Evolutionary conservation across 352 stramenopile species (phyloP).

Genomic region (Achlya hypogyna): DNA sequence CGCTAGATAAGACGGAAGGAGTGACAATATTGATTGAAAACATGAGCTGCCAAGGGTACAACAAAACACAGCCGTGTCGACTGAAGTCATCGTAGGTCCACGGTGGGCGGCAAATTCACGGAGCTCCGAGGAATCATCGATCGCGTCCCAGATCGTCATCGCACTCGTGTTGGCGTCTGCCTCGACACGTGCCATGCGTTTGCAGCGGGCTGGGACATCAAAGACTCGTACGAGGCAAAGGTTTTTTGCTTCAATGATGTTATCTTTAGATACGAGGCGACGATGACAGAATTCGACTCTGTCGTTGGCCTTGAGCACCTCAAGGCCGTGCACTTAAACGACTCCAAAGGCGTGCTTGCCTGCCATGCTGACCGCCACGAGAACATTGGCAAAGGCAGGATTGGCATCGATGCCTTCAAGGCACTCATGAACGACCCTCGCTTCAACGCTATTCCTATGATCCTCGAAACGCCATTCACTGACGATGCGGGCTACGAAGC

Average conservation of each 20-base stretch:
- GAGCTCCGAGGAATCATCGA: constrained; percentile 33
- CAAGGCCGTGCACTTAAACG: constrained; percentile 41
- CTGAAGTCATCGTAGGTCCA: not conserved
- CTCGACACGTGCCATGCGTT: constrained; percentile 40
- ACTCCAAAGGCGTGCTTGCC: constrained; percentile 29
- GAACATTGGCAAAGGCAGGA: constrained; percentile 31
- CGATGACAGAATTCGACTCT: constrained; percentile 28
- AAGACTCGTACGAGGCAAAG: not conserved
- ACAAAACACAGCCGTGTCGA: not conserved
- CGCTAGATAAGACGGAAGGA: constrained; percentile 24
- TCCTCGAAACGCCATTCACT: constrained; percentile 33
- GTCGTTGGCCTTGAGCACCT: constrained; percentile 29
- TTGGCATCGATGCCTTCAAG: constrained; percentile 28
- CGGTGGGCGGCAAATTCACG: constrained; percentile 27
- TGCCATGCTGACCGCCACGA: constrained; percentile 32
- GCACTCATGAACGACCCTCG: constrained; percentile 33
- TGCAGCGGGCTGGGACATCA: constrained; percentile 28
- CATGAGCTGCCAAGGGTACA: constrained; percentile 36
- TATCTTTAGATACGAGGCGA: constrained; percentile 25
- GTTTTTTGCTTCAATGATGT: not conserved
- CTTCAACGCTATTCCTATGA: constrained; percentile 35
- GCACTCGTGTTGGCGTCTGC: constrained; percentile 29
- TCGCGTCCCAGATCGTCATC: not conserved
- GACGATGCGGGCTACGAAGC: constrained; percentile 11
- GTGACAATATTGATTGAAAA: constrained; percentile 36